A percentile compares a stretch with the other conserved stretches of the same genome.
These are phyloP conservation scores for Backusella mclennaniae DNA, from an alignment of 192 early-diverging fungal species.

Conservation along the genomic window DNA sequence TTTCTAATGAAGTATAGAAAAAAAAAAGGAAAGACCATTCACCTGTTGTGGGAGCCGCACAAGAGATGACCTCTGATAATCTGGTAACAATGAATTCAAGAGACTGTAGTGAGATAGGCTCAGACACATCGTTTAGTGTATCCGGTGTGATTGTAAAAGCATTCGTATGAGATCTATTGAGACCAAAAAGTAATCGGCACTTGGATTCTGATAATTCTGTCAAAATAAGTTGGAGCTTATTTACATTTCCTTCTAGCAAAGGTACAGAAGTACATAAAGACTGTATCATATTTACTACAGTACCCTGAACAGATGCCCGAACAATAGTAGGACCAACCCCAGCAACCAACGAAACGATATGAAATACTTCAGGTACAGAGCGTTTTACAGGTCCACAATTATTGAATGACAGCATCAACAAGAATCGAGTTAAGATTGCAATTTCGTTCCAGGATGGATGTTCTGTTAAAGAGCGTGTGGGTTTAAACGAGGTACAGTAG, in stretches of 20 bases:
- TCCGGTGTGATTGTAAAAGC: conserved; percentile 64
- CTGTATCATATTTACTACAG: conserved; percentile 89
- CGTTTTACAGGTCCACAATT: conserved; percentile 57
- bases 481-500: conserved; percentile 67
- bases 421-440: conserved; percentile 83
- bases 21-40: background rate
- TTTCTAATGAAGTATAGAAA: background rate
- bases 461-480: conserved; percentile 65
- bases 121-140: conserved; percentile 44
- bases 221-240: conserved; percentile 59
- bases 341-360: conserved; percentile 80
- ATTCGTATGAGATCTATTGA: conserved; percentile 62
- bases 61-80: conserved; percentile 61
- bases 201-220: conserved; percentile 80
- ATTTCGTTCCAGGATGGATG: conserved; percentile 90
- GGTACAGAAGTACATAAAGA: conserved; percentile 63
- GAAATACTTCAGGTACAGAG: conserved; percentile 83
- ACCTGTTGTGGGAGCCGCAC: conserved; percentile 62
- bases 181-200: conserved; percentile 72
- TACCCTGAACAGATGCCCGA: conserved; percentile 85
- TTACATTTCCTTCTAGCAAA: conserved; percentile 48
- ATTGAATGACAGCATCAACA: conserved; percentile 87
- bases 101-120: conserved; percentile 46
- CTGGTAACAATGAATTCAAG: conserved; percentile 57
- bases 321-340: conserved; percentile 83